Evolutionary conservation across 202 grass and related monocot species (phyloP).

Genomic region (Schoenoplectus triqueter): DNA sequence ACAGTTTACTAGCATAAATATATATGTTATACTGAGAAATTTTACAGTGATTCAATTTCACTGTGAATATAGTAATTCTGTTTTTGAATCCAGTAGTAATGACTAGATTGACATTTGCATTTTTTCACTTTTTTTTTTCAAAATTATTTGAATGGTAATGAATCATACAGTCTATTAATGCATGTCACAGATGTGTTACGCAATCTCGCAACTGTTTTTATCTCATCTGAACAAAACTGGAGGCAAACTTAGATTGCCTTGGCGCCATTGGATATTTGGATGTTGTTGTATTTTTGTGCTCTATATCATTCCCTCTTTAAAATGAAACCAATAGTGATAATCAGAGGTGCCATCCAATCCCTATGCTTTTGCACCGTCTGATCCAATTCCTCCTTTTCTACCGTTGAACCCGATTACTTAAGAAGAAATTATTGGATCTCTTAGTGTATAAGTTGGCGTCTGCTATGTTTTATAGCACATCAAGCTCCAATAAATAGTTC

Average conservation of each 20-base stretch:
- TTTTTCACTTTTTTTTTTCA: not conserved
- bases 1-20: not conserved
- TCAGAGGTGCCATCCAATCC: too few relatives aligned
- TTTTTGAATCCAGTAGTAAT: not conserved
- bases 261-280: not conserved
- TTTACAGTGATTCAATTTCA: not conserved
- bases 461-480: not conserved
- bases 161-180: not conserved
- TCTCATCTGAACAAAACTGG: not conserved
- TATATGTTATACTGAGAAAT: not conserved
- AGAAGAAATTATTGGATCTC: not conserved
- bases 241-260: not conserved
- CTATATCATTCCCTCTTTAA: not conserved
- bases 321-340: too few relatives aligned
- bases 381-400: not conserved
- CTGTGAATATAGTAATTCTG: not conserved
- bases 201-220: not conserved
- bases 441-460: not conserved
- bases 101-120: not conserved
- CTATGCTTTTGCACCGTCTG: too few relatives aligned
- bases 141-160: not conserved
- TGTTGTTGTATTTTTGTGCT: not conserved
- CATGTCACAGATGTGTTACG: not conserved
- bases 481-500: not conserved
- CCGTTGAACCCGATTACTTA: not conserved